A percentile compares a stretch with the other conserved stretches of the same genome.
These are phyloP conservation scores for Fraxinus xanthoxyloides DNA, from an alignment of 305 asterid species.

Conservation along the genomic window DNA sequence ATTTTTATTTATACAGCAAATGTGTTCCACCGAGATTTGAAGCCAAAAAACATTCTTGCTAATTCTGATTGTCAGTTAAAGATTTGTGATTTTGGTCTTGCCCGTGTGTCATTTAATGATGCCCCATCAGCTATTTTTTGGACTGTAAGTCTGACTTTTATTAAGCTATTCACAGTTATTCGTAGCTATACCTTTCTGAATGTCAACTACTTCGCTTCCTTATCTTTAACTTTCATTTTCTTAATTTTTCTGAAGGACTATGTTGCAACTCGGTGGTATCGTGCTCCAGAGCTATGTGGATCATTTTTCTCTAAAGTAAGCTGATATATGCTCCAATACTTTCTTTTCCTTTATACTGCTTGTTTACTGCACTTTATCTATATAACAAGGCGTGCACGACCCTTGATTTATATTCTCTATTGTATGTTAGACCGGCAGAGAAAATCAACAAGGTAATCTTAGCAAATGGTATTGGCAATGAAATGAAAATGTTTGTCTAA, in stretches of 20 bases:
- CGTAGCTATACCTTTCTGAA: neutral
- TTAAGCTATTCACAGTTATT: neutral
- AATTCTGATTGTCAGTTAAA: conserved; percentile 21
- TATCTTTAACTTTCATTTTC: neutral
- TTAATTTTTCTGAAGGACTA: conserved; percentile 24
- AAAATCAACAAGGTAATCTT: neutral
- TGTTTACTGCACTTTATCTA: neutral
- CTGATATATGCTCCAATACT: neutral
- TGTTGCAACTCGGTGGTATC: conserved; percentile 41
- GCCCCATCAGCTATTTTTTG: conserved; percentile 26
- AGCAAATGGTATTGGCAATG: neutral
- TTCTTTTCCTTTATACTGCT: neutral
- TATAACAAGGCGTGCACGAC: neutral
- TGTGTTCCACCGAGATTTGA: conserved; percentile 23
- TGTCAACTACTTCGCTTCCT: neutral
- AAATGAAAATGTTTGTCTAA: neutral
- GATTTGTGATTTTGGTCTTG: conserved; percentile 24
- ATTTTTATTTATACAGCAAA: conserved; percentile 1
- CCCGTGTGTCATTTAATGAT: conserved; percentile 27
- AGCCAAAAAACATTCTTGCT: conserved; percentile 25
- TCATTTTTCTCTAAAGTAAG: conserved; percentile 38
- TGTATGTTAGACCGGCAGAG: neutral
- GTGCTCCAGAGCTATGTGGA: conserved; percentile 40
- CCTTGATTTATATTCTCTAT: neutral
- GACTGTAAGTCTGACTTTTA: conserved; percentile 13